Evolutionary conservation across 75 land plant genomes (phyloP).

Genomic region (Pinus tabuliformis): DNA sequence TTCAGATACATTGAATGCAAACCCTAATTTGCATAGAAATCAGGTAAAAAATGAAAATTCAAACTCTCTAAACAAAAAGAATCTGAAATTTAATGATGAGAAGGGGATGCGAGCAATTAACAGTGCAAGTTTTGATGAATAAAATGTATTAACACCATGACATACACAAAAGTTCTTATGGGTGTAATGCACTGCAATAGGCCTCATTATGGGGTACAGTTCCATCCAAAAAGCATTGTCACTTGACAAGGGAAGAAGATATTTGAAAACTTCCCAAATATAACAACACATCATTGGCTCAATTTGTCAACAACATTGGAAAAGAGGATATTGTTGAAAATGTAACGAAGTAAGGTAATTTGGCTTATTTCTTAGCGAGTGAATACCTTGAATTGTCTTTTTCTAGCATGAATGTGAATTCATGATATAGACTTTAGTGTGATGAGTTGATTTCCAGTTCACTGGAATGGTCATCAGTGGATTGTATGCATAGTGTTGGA

Average conservation of each 20-base stretch:
- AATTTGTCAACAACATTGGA: conserved; percentile 9
- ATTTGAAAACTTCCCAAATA: conserved; percentile 76
- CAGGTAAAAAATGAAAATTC: neutral
- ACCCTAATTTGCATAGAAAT: conserved; percentile 10
- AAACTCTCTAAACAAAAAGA: neutral
- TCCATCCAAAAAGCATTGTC: too few species aligned
- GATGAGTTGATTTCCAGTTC: too few species aligned
- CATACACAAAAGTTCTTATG: conserved; percentile 56
- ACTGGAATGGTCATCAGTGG: too few species aligned
- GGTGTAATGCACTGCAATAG: conserved; percentile 72
- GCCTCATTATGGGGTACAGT: conserved; percentile 97
- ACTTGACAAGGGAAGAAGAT: conserved; percentile 69
- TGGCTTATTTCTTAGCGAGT: too few species aligned
- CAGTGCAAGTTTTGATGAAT: neutral
- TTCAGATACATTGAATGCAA: conserved; percentile 12
- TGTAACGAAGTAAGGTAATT: too few species aligned
- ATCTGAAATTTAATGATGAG: neutral
- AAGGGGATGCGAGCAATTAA: neutral
- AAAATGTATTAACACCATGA: neutral
- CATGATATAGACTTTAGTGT: too few species aligned
- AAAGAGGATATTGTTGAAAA: conserved; percentile 9
- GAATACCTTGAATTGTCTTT: too few species aligned
- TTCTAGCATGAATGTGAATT: too few species aligned
- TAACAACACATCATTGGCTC: conserved; percentile 61
- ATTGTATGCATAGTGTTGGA: too few species aligned